Evolutionary conservation across 192 early-diverging fungal species (phyloP).

Genomic region (Umbelopsis vinacea): DNA sequence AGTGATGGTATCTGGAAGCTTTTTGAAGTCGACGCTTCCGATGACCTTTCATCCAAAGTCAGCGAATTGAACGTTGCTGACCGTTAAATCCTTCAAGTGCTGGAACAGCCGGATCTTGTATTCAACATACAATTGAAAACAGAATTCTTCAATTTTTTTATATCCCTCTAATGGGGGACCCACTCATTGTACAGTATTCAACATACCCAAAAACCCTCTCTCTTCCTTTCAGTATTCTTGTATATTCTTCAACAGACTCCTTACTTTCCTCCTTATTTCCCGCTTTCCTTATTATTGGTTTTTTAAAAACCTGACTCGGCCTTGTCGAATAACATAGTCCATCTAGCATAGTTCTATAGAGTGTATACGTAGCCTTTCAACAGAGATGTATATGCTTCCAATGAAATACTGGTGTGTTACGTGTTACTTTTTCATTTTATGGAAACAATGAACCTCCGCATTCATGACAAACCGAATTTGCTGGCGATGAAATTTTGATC

Average conservation of each 20-base stretch:
- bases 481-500: too few species aligned
- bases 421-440: too few species aligned
- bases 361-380: conserved; percentile 11
- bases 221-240: not conserved
- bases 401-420: not conserved
- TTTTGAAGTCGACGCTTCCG: conserved; percentile 54
- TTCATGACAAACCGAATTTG: too few species aligned
- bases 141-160: not conserved
- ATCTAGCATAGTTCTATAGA: not conserved
- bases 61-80: conserved; percentile 17
- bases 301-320: not conserved
- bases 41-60: conserved; percentile 30
- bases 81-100: not conserved
- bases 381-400: conserved; percentile 4
- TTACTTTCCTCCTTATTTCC: not conserved
- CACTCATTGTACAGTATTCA: conserved; percentile 20
- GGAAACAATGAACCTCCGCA: too few species aligned
- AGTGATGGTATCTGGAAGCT: conserved; percentile 71
- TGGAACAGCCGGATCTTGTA: not conserved
- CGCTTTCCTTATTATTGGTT: not conserved
- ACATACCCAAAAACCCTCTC: not conserved
- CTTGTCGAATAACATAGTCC: not conserved
- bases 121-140: conserved; percentile 15
- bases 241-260: conserved; percentile 23
- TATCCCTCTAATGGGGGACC: not conserved